Evolutionary conservation across 169 alveolate species (phyloP).

Genomic region (Cryptosporidium felis): DNA sequence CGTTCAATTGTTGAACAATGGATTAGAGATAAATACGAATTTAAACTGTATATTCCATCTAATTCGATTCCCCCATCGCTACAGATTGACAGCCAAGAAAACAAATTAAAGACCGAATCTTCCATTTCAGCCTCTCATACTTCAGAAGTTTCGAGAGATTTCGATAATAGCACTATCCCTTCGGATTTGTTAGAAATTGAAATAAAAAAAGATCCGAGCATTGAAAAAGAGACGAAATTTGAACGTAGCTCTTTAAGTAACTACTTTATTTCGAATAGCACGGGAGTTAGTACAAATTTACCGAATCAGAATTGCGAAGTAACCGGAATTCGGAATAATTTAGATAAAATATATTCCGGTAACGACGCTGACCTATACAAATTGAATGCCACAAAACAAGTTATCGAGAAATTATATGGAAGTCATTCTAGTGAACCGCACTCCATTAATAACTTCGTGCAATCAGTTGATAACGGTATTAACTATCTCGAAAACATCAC

Average conservation of each 20-base stretch:
- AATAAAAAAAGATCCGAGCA: too few species aligned
- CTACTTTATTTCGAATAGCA: too few species aligned
- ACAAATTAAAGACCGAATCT: too few species aligned
- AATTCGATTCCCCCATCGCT: conserved; percentile 58
- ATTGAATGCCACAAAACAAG: neutral
- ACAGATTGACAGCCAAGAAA: neutral
- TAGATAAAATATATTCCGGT: neutral
- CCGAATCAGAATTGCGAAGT: too few species aligned
- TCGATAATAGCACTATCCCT: too few species aligned
- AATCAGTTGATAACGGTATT: neutral
- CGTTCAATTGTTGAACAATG: conserved; percentile 80
- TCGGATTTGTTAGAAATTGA: too few species aligned
- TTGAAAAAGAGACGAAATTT: too few species aligned
- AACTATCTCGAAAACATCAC: neutral
- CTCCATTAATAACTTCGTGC: neutral
- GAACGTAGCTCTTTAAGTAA: too few species aligned
- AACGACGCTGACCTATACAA: neutral
- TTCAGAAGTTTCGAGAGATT: too few species aligned
- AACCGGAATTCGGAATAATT: too few species aligned
- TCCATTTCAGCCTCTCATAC: too few species aligned
- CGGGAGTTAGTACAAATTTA: too few species aligned
- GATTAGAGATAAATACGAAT: conserved; percentile 85
- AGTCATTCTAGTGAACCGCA: neutral
- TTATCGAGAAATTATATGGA: conserved; percentile 25
- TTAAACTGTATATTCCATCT: conserved; percentile 78